phyloP scores from a whole-genome alignment of 2,329 filamentous ascomycete genomes.

The Aureobasidium sp. region DNA sequence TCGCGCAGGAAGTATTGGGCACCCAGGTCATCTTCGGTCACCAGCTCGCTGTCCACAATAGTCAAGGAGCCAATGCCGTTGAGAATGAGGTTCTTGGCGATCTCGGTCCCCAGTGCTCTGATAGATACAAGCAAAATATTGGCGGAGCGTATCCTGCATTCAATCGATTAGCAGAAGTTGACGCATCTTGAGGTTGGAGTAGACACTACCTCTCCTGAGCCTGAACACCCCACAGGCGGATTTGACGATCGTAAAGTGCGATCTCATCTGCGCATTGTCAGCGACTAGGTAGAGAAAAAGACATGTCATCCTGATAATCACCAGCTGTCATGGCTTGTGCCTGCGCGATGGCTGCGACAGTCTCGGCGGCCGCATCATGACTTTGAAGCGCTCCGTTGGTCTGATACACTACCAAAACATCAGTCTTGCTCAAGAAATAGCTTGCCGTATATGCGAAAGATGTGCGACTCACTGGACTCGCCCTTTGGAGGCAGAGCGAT shows the following conservation, averaged over 20 bases:
- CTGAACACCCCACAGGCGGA: slow-evolving; percentile 92
- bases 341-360: slow-evolving; percentile 33
- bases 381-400: slow-evolving; percentile 23
- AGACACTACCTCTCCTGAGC: slow-evolving; percentile 59
- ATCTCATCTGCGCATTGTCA: slow-evolving; percentile 65
- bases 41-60: slow-evolving; percentile 68
- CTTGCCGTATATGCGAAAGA: background rate
- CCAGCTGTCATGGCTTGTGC: slow-evolving; percentile 35
- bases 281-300: background rate
- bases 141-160: slow-evolving; percentile 62
- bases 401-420: background rate
- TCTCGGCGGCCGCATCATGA: slow-evolving; percentile 31
- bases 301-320: background rate
- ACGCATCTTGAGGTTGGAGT: slow-evolving; percentile 38
- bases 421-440: background rate
- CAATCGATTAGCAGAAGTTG: background rate
- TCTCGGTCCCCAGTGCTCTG: slow-evolving; percentile 82
- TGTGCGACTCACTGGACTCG: background rate
- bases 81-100: slow-evolving; percentile 94
- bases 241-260: slow-evolving; percentile 93
- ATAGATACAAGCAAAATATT: slow-evolving; percentile 85
- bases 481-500: background rate
- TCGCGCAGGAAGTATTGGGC: slow-evolving; percentile 66
- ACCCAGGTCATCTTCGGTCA: slow-evolving; percentile 71
- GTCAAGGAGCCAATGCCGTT: slow-evolving; percentile 88